Base-by-base conservation (phyloP, 129 eudicot species). In the Flaveria sonorensis region DNA sequence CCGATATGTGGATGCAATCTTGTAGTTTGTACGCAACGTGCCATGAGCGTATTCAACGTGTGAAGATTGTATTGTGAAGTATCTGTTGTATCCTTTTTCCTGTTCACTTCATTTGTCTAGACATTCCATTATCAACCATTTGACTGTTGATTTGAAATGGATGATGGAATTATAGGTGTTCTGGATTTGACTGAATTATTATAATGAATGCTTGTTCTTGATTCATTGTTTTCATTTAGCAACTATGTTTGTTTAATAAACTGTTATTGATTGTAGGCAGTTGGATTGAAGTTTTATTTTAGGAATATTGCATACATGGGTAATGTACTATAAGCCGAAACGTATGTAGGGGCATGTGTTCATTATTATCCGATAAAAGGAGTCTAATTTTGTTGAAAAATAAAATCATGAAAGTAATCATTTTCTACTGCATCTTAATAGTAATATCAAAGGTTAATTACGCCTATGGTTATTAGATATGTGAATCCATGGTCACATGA, bases 131-230 rank as follows among this genome's bases (percentile, higher is more conserved):
- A 32, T 64, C 47, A n/a, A 61, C 40, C 47, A 64, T 48, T 16
- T 64, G 70, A 64, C 47, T 15, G 47, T 64, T 64, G 15, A n/a
- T 64, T 36, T 36, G 48, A 64, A 64, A 30, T n/a, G 48, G 47
- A 8, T 64, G 32, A 36, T 36, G 70, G 42, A 1, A 46, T 16
- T 64, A 2, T 16, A 12, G 8, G 70, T 32, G 0, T 30, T 19
- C 11, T 64, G 24, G 45, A 64, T 64, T 64, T 64, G 23, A 19
- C 23, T 32, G 12, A 14, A 12, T 28, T 28, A 21, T 4, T 61
- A 5, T 24, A 24, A 26, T 39, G 3, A 15, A 14, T 16, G 3
- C 23, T n/a, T 64, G 70, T 16, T 32, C 16, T 19, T 52, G 10
- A 2, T 57, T 20, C 11, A 9, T 57, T 57, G 64, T 57, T 57